phyloP scores from a whole-genome alignment of 305 asterid species.

The Galium porrigens region DNA sequence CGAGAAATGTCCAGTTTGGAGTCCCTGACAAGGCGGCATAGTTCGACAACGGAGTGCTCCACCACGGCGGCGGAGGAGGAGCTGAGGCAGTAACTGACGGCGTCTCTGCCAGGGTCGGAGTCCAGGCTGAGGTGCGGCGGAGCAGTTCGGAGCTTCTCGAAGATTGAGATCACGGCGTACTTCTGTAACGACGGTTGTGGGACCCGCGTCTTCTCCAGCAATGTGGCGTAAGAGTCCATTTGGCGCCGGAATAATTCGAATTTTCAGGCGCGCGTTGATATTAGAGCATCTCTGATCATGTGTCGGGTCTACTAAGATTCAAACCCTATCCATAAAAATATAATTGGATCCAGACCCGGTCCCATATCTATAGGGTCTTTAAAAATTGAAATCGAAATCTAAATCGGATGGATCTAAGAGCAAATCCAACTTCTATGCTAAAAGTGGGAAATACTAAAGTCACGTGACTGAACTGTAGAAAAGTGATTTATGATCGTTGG shows the following conservation, averaged over 20 bases:
- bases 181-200: slow-evolving; percentile 85
- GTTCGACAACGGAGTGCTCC: slow-evolving; percentile 58
- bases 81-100: slow-evolving; percentile 56
- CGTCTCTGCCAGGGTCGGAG: slow-evolving; percentile 47
- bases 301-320: too few relatives aligned
- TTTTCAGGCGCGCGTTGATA: not conserved
- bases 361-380: too few relatives aligned
- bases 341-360: too few relatives aligned
- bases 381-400: too few relatives aligned
- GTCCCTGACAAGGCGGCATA: slow-evolving; percentile 77
- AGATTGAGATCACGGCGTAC: slow-evolving; percentile 61
- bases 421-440: too few relatives aligned
- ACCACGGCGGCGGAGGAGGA: slow-evolving; percentile 59
- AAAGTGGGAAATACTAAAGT: too few relatives aligned
- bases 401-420: too few relatives aligned
- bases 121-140: slow-evolving; percentile 28
- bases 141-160: slow-evolving; percentile 53
- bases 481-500: too few relatives aligned
- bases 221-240: slow-evolving; percentile 55
- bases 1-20: slow-evolving; percentile 18
- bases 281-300: not conserved
- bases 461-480: too few relatives aligned
- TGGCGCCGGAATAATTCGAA: slow-evolving; percentile 3
- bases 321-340: too few relatives aligned
- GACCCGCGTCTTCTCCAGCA: slow-evolving; percentile 48